Evolutionary conservation across 2,329 filamentous ascomycete genomes (phyloP).

Genomic region (Davidsoniella eucalypti): DNA sequence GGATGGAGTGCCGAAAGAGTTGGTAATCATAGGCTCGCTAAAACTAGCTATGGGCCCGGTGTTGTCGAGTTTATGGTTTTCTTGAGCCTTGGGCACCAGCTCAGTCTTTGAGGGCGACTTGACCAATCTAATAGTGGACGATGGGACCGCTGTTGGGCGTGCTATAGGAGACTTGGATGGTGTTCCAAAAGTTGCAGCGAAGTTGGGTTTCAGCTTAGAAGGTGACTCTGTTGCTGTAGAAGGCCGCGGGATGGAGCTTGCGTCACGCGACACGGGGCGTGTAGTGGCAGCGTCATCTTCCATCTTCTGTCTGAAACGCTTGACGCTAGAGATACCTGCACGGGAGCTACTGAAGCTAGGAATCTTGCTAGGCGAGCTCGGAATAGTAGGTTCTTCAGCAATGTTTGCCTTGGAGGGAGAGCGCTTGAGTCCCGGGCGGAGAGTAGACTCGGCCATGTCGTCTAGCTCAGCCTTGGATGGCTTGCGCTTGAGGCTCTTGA

Average conservation of each 20-base stretch:
- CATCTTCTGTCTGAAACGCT: conserved; percentile 52
- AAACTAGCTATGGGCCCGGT: background rate
- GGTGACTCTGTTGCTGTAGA: conserved; percentile 22
- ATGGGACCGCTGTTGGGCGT: conserved; percentile 54
- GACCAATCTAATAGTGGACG: conserved; percentile 19
- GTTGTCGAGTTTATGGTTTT: no score
- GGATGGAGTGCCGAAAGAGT: conserved; percentile 17
- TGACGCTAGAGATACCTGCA: conserved; percentile 32
- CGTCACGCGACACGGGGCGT: conserved; percentile 41
- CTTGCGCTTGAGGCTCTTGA: conserved; percentile 11
- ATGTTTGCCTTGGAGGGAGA: conserved; percentile 21
- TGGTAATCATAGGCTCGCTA: background rate
- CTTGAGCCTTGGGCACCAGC: background rate
- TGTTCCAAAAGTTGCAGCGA: conserved; percentile 17
- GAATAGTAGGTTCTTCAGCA: conserved; percentile 15
- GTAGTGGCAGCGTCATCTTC: conserved; percentile 53
- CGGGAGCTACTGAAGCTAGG: conserved; percentile 6
- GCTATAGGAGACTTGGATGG: conserved; percentile 40
- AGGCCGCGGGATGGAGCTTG: conserved; percentile 31
- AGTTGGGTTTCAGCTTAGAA: conserved; percentile 5
- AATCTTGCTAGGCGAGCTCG: conserved; percentile 12
- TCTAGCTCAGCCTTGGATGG: conserved; percentile 48
- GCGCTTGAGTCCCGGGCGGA: conserved; percentile 18
- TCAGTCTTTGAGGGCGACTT: conserved; percentile 32
- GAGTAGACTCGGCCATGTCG: conserved; percentile 33